phyloP scores from a whole-genome alignment of 1,284 basidiomycete genomes.

The Malassezia psittaci region DNA sequence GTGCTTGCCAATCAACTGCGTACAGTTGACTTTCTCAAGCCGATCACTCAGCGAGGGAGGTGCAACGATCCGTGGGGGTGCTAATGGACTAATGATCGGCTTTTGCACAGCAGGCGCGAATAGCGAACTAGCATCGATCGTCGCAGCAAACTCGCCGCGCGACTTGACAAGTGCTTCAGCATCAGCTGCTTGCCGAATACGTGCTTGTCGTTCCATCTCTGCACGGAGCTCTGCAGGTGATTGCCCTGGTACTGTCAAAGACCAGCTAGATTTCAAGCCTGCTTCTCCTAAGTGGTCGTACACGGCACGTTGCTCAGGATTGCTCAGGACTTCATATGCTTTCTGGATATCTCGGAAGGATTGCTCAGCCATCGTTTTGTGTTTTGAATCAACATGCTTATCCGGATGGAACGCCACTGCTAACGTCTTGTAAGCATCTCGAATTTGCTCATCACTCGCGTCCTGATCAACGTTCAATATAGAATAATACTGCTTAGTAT shows the following conservation, averaged over 20 bases:
- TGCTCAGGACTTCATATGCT: conserved; percentile 63
- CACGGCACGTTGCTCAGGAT: conserved; percentile 63
- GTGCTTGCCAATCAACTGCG: conserved; percentile 40
- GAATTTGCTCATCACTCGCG: conserved; percentile 60
- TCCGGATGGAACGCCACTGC: conserved; percentile 73
- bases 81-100: conserved; percentile 52
- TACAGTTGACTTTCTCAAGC: conserved; percentile 22
- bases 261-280: conserved; percentile 53
- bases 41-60: conserved; percentile 51
- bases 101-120: conserved; percentile 19
- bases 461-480: conserved; percentile 60
- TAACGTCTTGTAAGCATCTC: conserved; percentile 61
- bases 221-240: conserved; percentile 55
- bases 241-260: conserved; percentile 51
- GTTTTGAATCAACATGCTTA: conserved; percentile 59
- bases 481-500: conserved; percentile 17
- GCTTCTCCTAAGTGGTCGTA: conserved; percentile 66
- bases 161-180: conserved; percentile 53
- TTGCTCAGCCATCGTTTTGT: conserved; percentile 57
- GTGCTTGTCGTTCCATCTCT: conserved; percentile 51
- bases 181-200: conserved; percentile 51
- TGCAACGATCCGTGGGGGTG: conserved; percentile 59
- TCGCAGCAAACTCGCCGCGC: conserved; percentile 50
- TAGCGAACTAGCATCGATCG: conserved; percentile 37
- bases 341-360: conserved; percentile 66